phyloP scores from a whole-genome alignment of 768 basidiomycete species.

The Paxillus involutus region DNA sequence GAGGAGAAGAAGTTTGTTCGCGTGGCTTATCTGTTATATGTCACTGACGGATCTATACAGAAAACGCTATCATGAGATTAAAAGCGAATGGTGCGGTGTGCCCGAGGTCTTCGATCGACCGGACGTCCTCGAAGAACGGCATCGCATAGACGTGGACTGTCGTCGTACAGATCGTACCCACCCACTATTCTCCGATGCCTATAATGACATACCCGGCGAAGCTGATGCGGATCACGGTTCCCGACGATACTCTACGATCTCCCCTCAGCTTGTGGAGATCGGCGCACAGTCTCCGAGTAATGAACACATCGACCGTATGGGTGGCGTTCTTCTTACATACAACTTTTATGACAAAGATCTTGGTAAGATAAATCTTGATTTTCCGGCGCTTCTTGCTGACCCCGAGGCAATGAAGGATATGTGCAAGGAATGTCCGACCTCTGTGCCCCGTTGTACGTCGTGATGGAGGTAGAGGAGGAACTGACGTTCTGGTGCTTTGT shows the following conservation, averaged over 20 bases:
- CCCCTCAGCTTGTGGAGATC: constrained; percentile 67
- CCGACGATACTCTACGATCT: constrained; percentile 68
- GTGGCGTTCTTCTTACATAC: constrained; percentile 84
- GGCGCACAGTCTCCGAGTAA: constrained; percentile 89
- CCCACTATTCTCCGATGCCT: constrained; percentile 69
- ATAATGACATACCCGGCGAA: constrained; percentile 35
- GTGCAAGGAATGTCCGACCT: constrained; percentile 99
- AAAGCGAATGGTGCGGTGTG: constrained; percentile 80
- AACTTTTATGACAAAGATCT: constrained; percentile 87
- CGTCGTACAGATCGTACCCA: constrained; percentile 95
- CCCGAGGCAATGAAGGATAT: constrained; percentile 58
- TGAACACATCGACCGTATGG: constrained; percentile 88
- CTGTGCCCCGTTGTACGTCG: constrained; percentile 90
- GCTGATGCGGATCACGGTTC: constrained; percentile 54
- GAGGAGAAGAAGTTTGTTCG: constrained; percentile 55
- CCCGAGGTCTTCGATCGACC: constrained; percentile 79
- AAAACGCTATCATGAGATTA: constrained; percentile 66
- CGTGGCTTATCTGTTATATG: background rate
- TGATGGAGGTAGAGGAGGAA: constrained; percentile 85
- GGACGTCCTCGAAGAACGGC: constrained; percentile 86
- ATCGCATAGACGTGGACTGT: constrained; percentile 95
- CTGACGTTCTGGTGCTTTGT: constrained; percentile 97
- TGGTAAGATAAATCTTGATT: constrained; percentile 42
- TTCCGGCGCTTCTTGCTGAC: constrained; percentile 12
- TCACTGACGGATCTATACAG: constrained; percentile 37